Evolutionary conservation across 1,139 yeast genomes (phyloP), one percentile per base, ranked within the genome.

Genomic region (Pichia sp.): DNA sequence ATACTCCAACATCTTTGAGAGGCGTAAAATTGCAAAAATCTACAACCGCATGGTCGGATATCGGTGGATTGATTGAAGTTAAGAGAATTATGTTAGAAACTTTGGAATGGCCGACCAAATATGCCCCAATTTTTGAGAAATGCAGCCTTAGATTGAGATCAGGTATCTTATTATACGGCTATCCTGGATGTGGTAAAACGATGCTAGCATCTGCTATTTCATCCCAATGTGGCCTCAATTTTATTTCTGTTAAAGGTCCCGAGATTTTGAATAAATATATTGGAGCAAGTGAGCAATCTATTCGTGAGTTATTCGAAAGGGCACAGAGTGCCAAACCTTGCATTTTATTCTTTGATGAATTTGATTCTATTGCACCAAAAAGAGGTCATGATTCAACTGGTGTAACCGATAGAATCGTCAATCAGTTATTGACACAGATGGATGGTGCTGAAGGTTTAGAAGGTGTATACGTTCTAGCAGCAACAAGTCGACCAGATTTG

Each of bases 361-460:
- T 92, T 62, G 98, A 92, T 56, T 87, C 97, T 0, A 87, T 92
- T 58, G 97, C 97, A 0, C 97, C 98, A 1, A 90, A 90, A 63
- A 81, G 98, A 71, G 98, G 98, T 1, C 97, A 90, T 59, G 98
- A 92, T 59, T 85, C 95, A 3, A 90, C 98, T 0, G 98, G 97
- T 49, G 98, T 92, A 4, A 92, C 98, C 1, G 98, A 92, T 62
- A 75, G 98, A 58, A 97, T 92, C 37, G 98, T 92, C 37, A 94
- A 94, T 64, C 98, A 92, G 61, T 78, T 92, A 81, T 75, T 92
- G 58, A 92, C 98, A 0, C 97, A 94, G 62, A 88, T 92, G 96
- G 99, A 92, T 65, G 99, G 99, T 67, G 97, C 97, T 1, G 98
- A 92, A 63, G 97, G 97, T 0, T 69, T 90, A 35, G 97, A 90